A percentile compares a stretch with the other conserved stretches of the same genome.
Evolutionary conservation across 352 stramenopile species (phyloP).

Genomic region (Pythium monospermum): DNA sequence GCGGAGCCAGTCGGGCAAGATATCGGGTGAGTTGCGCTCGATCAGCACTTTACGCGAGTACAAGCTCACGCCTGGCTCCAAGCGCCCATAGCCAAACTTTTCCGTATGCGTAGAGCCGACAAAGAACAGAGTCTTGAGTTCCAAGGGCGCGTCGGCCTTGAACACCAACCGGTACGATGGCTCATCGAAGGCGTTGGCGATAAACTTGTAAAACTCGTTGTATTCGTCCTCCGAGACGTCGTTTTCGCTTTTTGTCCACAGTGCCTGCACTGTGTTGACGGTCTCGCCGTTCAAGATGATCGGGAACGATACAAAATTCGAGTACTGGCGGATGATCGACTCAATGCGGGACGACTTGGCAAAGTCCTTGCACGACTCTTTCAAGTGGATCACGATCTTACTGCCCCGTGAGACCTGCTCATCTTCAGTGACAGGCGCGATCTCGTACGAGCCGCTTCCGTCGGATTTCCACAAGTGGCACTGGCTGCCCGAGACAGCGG

Average conservation of each 20-base stretch:
- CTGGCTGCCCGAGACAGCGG: conserved; percentile 41
- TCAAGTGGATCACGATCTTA: conserved; percentile 98
- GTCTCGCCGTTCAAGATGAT: conserved; percentile 96
- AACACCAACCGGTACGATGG: conserved; percentile 96
- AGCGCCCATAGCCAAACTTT: conserved; percentile 93
- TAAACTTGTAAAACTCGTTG: conserved; percentile 97
- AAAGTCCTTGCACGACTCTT: conserved; percentile 96
- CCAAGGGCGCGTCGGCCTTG: conserved; percentile 96
- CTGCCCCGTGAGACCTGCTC: conserved; percentile 89
- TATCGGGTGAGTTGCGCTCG: conserved; percentile 95
- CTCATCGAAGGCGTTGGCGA: conserved; percentile 93
- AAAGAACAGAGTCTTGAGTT: conserved; percentile 98
- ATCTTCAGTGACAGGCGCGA: conserved; percentile 58
- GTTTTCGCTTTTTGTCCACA: conserved; percentile 96
- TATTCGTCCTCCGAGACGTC: conserved; percentile 97
- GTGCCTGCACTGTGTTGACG: conserved; percentile 97
- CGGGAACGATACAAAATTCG: conserved; percentile 99
- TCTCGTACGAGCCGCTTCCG: conserved; percentile 77
- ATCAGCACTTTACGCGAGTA: conserved; percentile 99
- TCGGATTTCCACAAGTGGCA: conserved; percentile 76
- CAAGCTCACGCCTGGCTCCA: conserved; percentile 96
- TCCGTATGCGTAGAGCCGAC: conserved; percentile 96
- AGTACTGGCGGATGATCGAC: conserved; percentile 98
- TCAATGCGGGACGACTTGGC: conserved; percentile 89
- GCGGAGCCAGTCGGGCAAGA: conserved; percentile 98